Conservation (phyloP, 2,329 filamentous ascomycete species). For the Aureobasidium pullulans region DNA sequence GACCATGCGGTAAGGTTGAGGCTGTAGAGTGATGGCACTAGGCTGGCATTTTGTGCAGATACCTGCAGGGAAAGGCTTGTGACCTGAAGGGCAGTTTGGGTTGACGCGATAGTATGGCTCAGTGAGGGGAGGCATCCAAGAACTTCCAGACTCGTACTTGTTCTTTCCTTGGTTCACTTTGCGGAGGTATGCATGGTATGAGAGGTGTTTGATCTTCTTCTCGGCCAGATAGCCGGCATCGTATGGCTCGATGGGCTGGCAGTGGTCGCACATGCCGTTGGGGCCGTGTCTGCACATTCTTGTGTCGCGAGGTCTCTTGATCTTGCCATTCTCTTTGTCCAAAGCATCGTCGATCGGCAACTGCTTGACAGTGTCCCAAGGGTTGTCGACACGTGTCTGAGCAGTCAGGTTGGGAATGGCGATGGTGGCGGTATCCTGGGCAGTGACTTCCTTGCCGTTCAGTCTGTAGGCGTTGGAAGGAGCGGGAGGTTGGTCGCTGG, state of each 20-base stretch:
- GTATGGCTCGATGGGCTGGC: slow-evolving; percentile 93
- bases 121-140: slow-evolving; percentile 88
- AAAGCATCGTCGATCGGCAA: slow-evolving; percentile 78
- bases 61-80: slow-evolving; percentile 87
- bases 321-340: slow-evolving; percentile 87
- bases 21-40: slow-evolving; percentile 90
- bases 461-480: slow-evolving; percentile 52
- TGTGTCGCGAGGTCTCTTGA: slow-evolving; percentile 61
- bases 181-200: slow-evolving; percentile 87
- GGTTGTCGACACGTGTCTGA: slow-evolving; percentile 64
- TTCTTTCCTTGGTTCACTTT: slow-evolving; percentile 97
- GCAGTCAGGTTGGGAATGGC: slow-evolving; percentile 51
- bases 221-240: slow-evolving; percentile 80
- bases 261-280: slow-evolving; percentile 99
- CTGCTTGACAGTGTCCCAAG: slow-evolving; percentile 88
- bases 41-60: slow-evolving; percentile 98
- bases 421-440: slow-evolving; percentile 58
- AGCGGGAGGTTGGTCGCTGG: slow-evolving; percentile 41
- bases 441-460: slow-evolving; percentile 68
- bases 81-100: slow-evolving; percentile 82
- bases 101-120: slow-evolving; percentile 91
- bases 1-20: slow-evolving; percentile 91
- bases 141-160: slow-evolving; percentile 86
- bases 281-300: slow-evolving; percentile 94
- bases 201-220: slow-evolving; percentile 97